Base-by-base conservation (phyloP, 2,329 filamentous ascomycete species). In the Fusarium pseudoanthophilum region DNA sequence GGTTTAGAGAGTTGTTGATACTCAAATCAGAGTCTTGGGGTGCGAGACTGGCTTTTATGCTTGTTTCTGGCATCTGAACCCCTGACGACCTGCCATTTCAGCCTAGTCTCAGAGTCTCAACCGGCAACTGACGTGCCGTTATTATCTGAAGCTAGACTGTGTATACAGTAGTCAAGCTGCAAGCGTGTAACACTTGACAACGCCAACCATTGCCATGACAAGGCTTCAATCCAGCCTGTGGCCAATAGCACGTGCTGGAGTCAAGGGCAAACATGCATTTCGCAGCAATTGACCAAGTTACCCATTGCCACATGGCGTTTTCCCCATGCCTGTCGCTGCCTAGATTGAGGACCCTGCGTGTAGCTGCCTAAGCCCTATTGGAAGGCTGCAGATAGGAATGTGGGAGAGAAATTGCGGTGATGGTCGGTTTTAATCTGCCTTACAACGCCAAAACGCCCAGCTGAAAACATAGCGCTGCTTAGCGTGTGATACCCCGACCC, bases 381-480 rank as follows among this genome's bases (percentile, higher is more conserved):
- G 62, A 40, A 64, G 36, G 32, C 24, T 37, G 21, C 11, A 30
- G 18, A 36, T 32, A 37, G 18, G 34, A 46, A 43, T 56, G 58
- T 30, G 48, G 26, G 24, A 30, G 37, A 57, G 62, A 56, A 55
- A 66, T 65, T 68, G 57, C 36, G 49, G 52, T 24, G 40, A 45
- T 51, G 36, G 43, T 57, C 20, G n/a, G 34, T 32, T 30, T 60
- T 37, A 69, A 57, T 74, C 71, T 67, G 69, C 58, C 71, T 53
- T 40, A 49, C n/a, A 39, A 39, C 75, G 69, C 73, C 71, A 76
- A 65, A n/a, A 60, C 59, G 63, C 63, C 64, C 69, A 77, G 75
- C 75, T 77, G 75, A 77, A 76, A 64, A 39, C 28, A 57, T 77
- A 73, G 74, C 61, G 73, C 18, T 37, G 28, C 13, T 60, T 76